Conservation (phyloP, 2,329 filamentous ascomycete genomes). For the Lanzia echinophila region DNA sequence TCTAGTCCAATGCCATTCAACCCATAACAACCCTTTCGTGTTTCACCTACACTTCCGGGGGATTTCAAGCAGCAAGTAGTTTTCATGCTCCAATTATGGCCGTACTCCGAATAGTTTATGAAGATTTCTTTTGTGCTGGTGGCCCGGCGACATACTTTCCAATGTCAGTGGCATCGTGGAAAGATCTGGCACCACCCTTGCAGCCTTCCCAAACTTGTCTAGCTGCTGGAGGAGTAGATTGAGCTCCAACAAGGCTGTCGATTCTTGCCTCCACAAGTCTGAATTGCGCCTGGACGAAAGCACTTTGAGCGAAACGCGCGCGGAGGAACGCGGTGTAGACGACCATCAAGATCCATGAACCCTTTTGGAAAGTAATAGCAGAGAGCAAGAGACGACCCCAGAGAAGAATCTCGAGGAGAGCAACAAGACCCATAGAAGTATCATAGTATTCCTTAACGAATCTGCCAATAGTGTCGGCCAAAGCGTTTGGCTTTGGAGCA, state of each 20-base stretch:
- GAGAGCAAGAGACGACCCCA: conserved; percentile 78
- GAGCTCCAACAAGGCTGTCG: conserved; percentile 76
- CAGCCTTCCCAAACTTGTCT: conserved; percentile 73
- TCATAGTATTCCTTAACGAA: conserved; percentile 99
- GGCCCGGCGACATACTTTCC: conserved; percentile 61
- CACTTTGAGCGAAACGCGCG: conserved; percentile 82
- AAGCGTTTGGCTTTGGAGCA: conserved; percentile 42
- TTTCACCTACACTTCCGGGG: conserved; percentile 4
- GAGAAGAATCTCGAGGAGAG: conserved; percentile 77
- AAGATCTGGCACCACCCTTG: conserved; percentile 68
- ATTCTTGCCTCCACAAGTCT: conserved; percentile 64
- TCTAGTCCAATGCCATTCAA: background rate
- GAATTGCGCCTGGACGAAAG: conserved; percentile 82
- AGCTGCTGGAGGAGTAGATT: conserved; percentile 75
- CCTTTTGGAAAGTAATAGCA: conserved; percentile 79
- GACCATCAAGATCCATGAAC: conserved; percentile 80
- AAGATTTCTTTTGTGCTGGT: conserved; percentile 53
- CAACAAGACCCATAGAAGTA: conserved; percentile 87
- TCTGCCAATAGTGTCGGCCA: conserved; percentile 76
- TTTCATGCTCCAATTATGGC: background rate
- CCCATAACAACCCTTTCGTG: background rate
- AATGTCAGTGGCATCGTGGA: conserved; percentile 72
- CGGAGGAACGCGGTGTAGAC: conserved; percentile 92
- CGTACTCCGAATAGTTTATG: conserved; percentile 16
- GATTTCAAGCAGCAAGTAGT: background rate